Evolutionary conservation across 148 eudicot genomes (phyloP).

Genomic region (Vaccinium corymbosum): DNA sequence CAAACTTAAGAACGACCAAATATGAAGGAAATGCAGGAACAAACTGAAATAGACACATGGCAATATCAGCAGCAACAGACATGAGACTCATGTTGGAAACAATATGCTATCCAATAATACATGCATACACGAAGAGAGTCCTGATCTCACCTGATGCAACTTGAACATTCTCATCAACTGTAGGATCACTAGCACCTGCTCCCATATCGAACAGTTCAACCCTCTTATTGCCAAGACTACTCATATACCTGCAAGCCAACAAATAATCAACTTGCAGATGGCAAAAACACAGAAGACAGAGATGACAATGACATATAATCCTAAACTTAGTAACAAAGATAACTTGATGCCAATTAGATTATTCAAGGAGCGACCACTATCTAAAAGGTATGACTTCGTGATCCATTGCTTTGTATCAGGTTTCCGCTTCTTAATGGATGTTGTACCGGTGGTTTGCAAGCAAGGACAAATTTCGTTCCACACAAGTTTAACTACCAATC

Average conservation of each 20-base stretch:
- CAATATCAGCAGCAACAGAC: not conserved
- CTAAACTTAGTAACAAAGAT: not conserved
- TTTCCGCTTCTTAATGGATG: not conserved
- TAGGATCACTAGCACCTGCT: conserved; percentile 82
- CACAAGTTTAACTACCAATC: not conserved
- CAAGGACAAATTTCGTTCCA: not conserved
- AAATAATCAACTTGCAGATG: conserved; percentile 10
- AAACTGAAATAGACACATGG: not conserved
- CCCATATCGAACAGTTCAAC: conserved; percentile 94
- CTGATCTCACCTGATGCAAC: conserved; percentile 78
- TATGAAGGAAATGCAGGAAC: not conserved
- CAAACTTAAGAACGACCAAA: not conserved
- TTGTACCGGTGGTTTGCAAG: not conserved
- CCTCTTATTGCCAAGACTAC: conserved; percentile 85
- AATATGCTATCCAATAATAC: not conserved
- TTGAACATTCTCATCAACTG: conserved; percentile 77
- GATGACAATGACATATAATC: not conserved
- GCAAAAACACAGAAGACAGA: not conserved
- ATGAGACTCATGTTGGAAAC: not conserved
- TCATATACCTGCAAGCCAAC: conserved; percentile 64
- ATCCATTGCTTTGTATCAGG: not conserved
- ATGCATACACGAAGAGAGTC: conserved; percentile 13
- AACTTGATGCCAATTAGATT: not conserved
- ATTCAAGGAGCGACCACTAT: not conserved
- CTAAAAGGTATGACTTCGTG: not conserved